Base-by-base conservation (phyloP, 2,329 filamentous ascomycete genomes). In the Pyrenophora teres region DNA sequence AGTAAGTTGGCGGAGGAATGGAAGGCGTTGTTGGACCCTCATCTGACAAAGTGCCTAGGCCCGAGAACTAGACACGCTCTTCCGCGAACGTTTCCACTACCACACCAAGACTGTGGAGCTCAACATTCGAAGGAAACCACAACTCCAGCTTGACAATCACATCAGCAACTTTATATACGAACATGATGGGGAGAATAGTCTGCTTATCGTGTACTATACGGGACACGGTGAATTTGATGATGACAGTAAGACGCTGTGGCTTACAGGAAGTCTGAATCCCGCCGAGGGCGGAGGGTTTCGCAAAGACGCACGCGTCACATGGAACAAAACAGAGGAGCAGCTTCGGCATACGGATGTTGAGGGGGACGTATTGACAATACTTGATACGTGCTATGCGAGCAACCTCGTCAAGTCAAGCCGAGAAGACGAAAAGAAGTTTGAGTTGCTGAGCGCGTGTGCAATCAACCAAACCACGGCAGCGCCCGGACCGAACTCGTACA, bases 171-270 rank as follows among this genome's bases (percentile, higher is more conserved):
- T 75, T 46, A 53, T 71, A 8, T 49, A 57, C 4, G 57, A 65
- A 16, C 46, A 72, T 31, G 63, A 72, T 31, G 69, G 68, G 3
- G 62, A 65, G 1, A 59, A 69, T 40, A 72, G 65, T 35, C 57
- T 73, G 4, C 54, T 74, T 25, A 73, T 75, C 27, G 59, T 76
- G 16, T 76, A 75, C 58, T 76, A 75, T 45, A 75, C 69, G 2
- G 74, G 74, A 0, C 73, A 75, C 49, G 71, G 72, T 12, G 48
- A 62, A 0, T 74, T 59, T 35, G 32, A 50, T 1, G 61, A 69
- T 1, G 46, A 60, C 6, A 51, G 49, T 8, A 59, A 68, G 21
- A 55, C 52, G 15, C 48, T 74, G 3, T 59, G 72, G 49, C 46
- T 74, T 13, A 62, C 63, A 2, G 69, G 60, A 9, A 59, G 42